Evolutionary conservation across 2,329 filamentous ascomycete species (phyloP).

Genomic region (Colletotrichum cuscutae): DNA sequence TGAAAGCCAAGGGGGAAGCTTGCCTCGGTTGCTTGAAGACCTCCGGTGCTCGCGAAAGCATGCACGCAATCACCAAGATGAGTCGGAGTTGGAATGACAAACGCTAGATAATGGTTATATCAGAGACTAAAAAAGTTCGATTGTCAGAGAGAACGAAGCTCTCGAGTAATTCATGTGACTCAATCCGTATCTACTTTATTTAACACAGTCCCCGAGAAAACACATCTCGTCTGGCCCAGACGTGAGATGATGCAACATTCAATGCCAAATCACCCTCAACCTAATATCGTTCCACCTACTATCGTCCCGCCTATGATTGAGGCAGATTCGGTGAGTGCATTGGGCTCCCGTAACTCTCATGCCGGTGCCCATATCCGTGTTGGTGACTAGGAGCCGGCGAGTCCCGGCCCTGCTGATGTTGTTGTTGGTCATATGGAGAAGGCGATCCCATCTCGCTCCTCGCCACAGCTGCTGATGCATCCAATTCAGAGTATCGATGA

Average conservation of each 20-base stretch:
- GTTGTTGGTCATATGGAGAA: constrained; percentile 24
- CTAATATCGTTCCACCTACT: background rate
- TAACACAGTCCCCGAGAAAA: background rate
- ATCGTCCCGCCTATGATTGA: background rate
- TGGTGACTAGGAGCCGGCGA: background rate
- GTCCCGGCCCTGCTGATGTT: constrained; percentile 20
- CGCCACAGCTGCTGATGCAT: constrained; percentile 34
- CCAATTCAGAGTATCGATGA: constrained; percentile 38
- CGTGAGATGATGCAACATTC: background rate
- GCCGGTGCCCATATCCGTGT: background rate
- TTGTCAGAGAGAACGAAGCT: background rate
- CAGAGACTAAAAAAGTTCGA: background rate
- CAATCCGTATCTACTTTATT: background rate
- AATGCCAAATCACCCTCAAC: background rate
- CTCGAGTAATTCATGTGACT: background rate
- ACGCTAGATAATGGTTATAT: background rate
- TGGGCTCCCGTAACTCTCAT: background rate
- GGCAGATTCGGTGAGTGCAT: constrained; percentile 8
- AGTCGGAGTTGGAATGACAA: background rate
- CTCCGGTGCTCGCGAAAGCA: background rate
- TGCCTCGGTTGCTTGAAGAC: background rate
- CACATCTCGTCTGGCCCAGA: background rate
- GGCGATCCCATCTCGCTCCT: constrained; percentile 30
- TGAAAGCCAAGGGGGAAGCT: background rate
- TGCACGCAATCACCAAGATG: background rate